Evolutionary conservation across 306 rosid species (phyloP).

Genomic region (Cucurbita pepo): DNA sequence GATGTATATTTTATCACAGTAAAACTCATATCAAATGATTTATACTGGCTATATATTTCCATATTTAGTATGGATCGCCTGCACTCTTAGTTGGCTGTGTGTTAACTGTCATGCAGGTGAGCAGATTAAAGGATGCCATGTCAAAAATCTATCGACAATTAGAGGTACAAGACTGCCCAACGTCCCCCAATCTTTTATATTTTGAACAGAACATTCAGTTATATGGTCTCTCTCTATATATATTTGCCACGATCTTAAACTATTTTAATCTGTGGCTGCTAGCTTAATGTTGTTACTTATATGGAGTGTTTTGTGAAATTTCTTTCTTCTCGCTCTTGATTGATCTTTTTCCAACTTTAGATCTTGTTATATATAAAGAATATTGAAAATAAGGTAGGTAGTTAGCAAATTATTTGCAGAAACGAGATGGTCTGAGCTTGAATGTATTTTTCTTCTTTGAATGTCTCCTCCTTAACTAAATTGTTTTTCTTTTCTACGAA

Average conservation of each 20-base stretch:
- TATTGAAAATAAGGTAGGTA: neutral
- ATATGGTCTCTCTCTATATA: neutral
- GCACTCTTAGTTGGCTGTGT: conserved; percentile 6
- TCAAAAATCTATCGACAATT: conserved; percentile 72
- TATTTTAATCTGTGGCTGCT: neutral
- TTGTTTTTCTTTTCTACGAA: neutral
- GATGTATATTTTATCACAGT: neutral
- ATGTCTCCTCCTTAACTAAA: neutral
- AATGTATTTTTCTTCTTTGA: neutral
- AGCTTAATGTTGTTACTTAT: neutral
- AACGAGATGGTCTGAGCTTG: neutral
- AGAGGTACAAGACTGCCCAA: conserved; percentile 33
- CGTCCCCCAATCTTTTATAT: neutral
- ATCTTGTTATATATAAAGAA: neutral
- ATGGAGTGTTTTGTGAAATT: neutral
- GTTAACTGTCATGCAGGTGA: conserved; percentile 37
- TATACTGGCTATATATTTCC: neutral
- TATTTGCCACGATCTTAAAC: neutral
- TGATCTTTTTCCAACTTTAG: neutral
- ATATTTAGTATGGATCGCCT: conserved; percentile 9
- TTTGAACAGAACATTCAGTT: neutral
- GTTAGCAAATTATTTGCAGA: neutral
- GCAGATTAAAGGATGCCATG: conserved; percentile 83
- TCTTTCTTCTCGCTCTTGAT: neutral
- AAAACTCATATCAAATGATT: neutral